A percentile compares a stretch with the other conserved stretches of the same genome.
Conservation (phyloP, 2,329 filamentous ascomycete genomes). For the Verticillium dahliae region DNA sequence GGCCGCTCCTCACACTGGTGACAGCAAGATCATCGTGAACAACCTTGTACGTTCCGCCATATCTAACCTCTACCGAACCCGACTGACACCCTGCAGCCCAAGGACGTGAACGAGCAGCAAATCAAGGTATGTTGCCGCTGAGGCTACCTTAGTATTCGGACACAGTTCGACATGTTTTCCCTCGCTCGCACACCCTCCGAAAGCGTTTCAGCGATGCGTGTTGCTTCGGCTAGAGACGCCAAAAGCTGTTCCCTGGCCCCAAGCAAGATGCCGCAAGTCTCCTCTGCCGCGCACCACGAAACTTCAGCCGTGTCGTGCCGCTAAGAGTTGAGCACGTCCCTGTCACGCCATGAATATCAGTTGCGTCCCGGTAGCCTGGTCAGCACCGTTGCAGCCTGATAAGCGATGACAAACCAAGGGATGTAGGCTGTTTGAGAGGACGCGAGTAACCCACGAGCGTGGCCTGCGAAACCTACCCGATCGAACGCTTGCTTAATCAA, state of each 20-base stretch:
- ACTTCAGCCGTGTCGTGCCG: constrained; percentile 15
- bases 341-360: constrained; percentile 38
- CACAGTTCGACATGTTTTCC: constrained; percentile 58
- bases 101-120: constrained; percentile 92
- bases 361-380: constrained; percentile 42
- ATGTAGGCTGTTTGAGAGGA: constrained; percentile 13
- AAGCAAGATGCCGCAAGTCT: constrained; percentile 15
- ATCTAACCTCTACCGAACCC: not conserved
- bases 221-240: not conserved
- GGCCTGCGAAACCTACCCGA: constrained; percentile 2
- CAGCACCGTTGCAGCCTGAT: constrained; percentile 34
- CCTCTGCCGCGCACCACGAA: constrained; percentile 20
- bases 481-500: not conserved
- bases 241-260: constrained; percentile 4
- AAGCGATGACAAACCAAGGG: constrained; percentile 13
- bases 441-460: constrained; percentile 7
- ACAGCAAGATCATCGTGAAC: constrained; percentile 98
- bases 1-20: constrained; percentile 53
- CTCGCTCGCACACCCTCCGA: constrained; percentile 29
- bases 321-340: constrained; percentile 53
- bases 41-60: constrained; percentile 68
- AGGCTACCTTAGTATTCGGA: constrained; percentile 61
- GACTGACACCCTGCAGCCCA: constrained; percentile 62
- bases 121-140: constrained; percentile 99
- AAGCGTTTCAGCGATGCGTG: constrained; percentile 11